Base-by-base conservation (phyloP, 495 filamentous ascomycete genomes). In the Patellaria atrata region DNA sequence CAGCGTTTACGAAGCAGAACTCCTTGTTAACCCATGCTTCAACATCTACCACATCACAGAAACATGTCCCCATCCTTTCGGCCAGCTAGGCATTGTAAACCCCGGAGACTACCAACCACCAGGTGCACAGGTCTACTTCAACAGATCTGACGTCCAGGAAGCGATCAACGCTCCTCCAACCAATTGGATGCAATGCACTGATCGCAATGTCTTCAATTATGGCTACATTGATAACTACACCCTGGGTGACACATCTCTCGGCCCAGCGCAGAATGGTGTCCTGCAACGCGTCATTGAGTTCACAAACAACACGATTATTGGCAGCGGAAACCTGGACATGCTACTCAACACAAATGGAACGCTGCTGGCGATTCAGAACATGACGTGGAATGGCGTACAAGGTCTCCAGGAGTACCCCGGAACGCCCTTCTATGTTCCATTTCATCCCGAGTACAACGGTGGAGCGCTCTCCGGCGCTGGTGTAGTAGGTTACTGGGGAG, bases 41-140 rank as follows among this genome's bases (percentile, higher is more conserved):
- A 72, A 82, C 60, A 59, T 78, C 28, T 87, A 86, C 56, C 72
- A 82, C 37, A 64, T 89, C 13, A 66, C 72, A 14, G 75, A 72
- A 37, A 81, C 71, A 24, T 89, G 82, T 52, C 82, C 82, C 0
- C 55, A 75, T 25, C 63, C 77, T 2, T 83, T 68, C 71, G 71
- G 79, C 41, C 68, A 76, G 0, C 72, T 86, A 30, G 82, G 79
- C 16, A 85, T 82, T 53, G 72, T 77, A 0, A 76, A 75, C 7
- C 41, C 46, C 11, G 51, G 55, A 28, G 45, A 50, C 40, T 61
- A 61, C 44, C n/a, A 33, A 2, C 55, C 57, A 1, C 46, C 41
- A 2, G 53, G 75, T 11, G 63, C 71, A 0, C 43, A 56, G 16
- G 59, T 79, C 34, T 87, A 87, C 62, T 87, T 91, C 62, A 79